Base-by-base conservation (phyloP, 2,329 filamentous ascomycete species). In the Lomentospora prolificans region DNA sequence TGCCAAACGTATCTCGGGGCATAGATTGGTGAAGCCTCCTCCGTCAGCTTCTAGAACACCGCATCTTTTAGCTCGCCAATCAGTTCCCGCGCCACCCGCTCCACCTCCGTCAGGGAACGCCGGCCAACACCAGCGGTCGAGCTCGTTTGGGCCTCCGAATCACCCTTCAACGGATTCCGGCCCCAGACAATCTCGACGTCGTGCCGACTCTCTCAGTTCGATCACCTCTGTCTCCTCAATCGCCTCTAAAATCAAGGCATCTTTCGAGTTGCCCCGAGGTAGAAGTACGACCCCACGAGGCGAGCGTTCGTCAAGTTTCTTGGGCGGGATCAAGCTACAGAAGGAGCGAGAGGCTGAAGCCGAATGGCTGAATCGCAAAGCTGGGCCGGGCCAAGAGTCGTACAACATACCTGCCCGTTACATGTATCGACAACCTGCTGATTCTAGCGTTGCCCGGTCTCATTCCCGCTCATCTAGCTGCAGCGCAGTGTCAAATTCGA, bases 21-120 rank as follows among this genome's bases (percentile, higher is more conserved):
- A 33, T 8, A 46, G 54, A 14, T 46, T 51, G 8, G 10, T 28
- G 17, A 56, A 56, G 33, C 19, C 46, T 14, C 54, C 54, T 10
- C 54, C 54, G 5, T 56, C 54, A 10, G 54, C 54, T 5, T 56
- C 54, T n/a, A 50, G 48, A 25, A 56, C 54, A 8, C 48, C 46
- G 12, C 54, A 51, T 3, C 48, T 56, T 4, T 17, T n/a, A 14
- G 46, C 46, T 14, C 39, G 41, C 39, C 17, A 24, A 30, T 17
- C 19, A 14, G 24, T 41, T 5, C 27, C 41, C 17, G 19, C 4
- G 7, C 24, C 53, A 28, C 17, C 30, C 12, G 30, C 7, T 7
- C 30, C 28, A 28, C 41, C 41, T 25, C 28, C 53, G 10, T 2
- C 30, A 19, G 41, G 28, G 5, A 24, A 30, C 19, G 36, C 7